Conservation (phyloP, 2,329 filamentous ascomycete genomes). For the Fusarium irregulare region DNA sequence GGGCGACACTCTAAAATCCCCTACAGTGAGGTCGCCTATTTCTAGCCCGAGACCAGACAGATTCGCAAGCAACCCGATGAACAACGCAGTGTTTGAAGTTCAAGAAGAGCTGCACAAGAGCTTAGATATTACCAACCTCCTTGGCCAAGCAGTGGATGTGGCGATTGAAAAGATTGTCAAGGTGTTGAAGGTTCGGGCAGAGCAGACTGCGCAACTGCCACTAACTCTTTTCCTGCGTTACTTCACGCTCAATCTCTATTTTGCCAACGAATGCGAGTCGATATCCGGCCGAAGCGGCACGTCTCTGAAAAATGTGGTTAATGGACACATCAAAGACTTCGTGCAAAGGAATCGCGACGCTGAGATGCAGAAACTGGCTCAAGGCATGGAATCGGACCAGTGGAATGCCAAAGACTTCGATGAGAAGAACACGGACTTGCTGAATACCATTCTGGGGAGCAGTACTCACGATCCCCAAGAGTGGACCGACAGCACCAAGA, state of each 20-base stretch:
- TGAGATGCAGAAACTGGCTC: slow-evolving; percentile 79
- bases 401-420: slow-evolving; percentile 84
- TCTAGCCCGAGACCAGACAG: slow-evolving; percentile 61
- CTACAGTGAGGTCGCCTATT: slow-evolving; percentile 63
- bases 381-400: slow-evolving; percentile 81
- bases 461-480: slow-evolving; percentile 76
- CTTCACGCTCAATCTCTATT: slow-evolving; percentile 83
- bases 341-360: slow-evolving; percentile 76
- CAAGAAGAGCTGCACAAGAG: slow-evolving; percentile 82
- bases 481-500: slow-evolving; percentile 72
- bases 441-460: slow-evolving; percentile 73
- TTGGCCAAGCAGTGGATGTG: slow-evolving; percentile 83
- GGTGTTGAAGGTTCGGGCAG: slow-evolving; percentile 79
- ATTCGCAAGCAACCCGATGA: slow-evolving; percentile 35
- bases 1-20: slow-evolving; percentile 59
- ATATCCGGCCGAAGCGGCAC: slow-evolving; percentile 83
- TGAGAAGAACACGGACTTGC: slow-evolving; percentile 67
- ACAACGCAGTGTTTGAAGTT: slow-evolving; percentile 57
- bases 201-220: slow-evolving; percentile 76
- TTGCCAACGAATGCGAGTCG: slow-evolving; percentile 87
- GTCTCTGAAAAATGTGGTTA: slow-evolving; percentile 81
- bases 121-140: slow-evolving; percentile 79
- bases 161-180: slow-evolving; percentile 82
- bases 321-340: slow-evolving; percentile 84
- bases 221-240: slow-evolving; percentile 81